Base-by-base conservation (phyloP, 352 stramenopile genomes). In the Phytophthora aleatoria region DNA sequence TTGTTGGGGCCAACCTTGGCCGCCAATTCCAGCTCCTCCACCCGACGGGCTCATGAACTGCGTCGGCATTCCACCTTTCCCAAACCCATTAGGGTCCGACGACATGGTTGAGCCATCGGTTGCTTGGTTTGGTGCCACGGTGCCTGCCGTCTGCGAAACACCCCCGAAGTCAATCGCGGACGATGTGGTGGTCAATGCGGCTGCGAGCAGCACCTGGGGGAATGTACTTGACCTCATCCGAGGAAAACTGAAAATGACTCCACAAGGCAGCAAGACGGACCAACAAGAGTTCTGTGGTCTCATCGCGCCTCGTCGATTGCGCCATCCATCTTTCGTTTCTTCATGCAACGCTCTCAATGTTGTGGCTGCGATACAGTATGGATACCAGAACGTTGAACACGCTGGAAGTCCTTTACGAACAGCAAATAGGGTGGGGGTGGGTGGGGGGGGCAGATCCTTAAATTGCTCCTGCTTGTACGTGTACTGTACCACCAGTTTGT, bases 241-340 rank as follows among this genome's bases (percentile, higher is more conserved):
- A 30, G 42, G 16, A 49, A 49, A 49, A 31, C 15, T 30, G 42
- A 26, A 49, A 49, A 30, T 49, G 42, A 31, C 42, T 49, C 41
- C 11, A 9, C 20, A 24, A 48, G 20, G 41, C 20, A 12, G 7
- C 33, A 38, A 10, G 33, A 12, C 10, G 7, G 10, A 38, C 33
- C 33, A 38, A 13, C 42, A 13, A 49, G n/a, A 49, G 3, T 2
- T 3, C 11, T 31, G 42, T 49, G 42, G 42, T 31, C 42, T 49
- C 24, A 49, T 49, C 9, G 42, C 16, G 16, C 12, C 9, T 9
- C 5, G 0, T 38, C 33, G 33, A 33, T 38, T 12, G 20, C 20
- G 20, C 20, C 20, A 38, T 38, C 33, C 33, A 38, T 20, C 33
- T 38, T 38, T 38, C 33, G 33, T 38, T 38, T 38, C 10, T 13